Conservation (phyloP, 1,284 basidiomycete genomes). For the Ustilago trichophora region DNA sequence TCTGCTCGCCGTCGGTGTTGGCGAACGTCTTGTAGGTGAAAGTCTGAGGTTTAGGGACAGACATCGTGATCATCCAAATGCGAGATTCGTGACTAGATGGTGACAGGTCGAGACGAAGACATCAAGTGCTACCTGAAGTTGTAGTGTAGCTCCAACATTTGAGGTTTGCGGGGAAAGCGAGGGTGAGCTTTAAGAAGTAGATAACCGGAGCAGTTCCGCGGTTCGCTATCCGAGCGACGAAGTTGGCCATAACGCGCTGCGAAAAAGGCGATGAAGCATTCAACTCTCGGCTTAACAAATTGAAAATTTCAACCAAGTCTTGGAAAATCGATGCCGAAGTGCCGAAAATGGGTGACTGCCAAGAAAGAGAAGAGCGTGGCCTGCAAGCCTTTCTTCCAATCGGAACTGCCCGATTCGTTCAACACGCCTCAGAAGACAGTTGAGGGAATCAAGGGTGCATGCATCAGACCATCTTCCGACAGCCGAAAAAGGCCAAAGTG, state of each 20-base stretch:
- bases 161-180: not conserved
- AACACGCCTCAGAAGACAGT: not conserved
- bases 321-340: constrained; percentile 28
- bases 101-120: not conserved
- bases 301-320: too few species aligned
- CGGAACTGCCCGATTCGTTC: constrained; percentile 19
- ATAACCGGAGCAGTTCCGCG: constrained; percentile 25
- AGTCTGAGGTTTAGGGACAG: constrained; percentile 24
- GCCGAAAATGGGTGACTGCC: too few species aligned
- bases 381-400: not conserved
- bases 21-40: constrained; percentile 48
- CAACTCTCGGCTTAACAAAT: not conserved
- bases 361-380: not conserved
- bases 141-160: too few species aligned
- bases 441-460: too few species aligned
- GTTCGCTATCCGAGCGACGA: constrained; percentile 5
- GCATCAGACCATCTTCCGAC: constrained; percentile 8
- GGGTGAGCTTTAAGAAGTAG: too few species aligned
- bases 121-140: too few species aligned
- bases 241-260: too few species aligned
- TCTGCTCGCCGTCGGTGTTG: constrained; percentile 37
- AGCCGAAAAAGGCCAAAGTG: constrained; percentile 1
- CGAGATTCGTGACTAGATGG: too few species aligned
- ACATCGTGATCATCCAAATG: constrained; percentile 15
- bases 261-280: too few species aligned